Base-by-base conservation (phyloP, 1,139 yeast genomes). In the Meyerozyma guilliermondii region DNA sequence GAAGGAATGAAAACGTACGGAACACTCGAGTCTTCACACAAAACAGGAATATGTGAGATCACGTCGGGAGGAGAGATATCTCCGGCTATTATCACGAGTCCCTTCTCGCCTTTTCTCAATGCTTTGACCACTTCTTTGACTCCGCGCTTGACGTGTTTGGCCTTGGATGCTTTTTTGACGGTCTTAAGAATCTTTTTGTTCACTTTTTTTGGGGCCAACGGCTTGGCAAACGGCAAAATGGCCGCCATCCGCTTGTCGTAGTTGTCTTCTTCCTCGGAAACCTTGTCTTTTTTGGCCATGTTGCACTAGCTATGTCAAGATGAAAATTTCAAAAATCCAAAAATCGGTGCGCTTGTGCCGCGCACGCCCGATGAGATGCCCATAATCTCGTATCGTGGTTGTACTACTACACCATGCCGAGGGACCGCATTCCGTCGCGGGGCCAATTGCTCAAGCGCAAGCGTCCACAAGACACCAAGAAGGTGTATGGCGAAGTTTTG, bases 51-150 rank as follows among this genome's bases (percentile, higher is more conserved):
- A 63, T 94, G 99, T 37, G 97, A 89, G 55, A 94, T 87, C 40
- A 94, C 98, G 63, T 94, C 99, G 43, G 92, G 81, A 43, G 99
- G 99, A 41, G 95, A 89, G 52, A 94, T 92, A 63, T 94, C 99
- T 51, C 98, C 98, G 35, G 99, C 98, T 68, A 94, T 81, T 53
- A 94, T 73, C 33, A 94, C 98, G 44, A 94, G 77, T 43, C 98
- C 99, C 71, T 92, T 92, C 65, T 91, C 98, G 52, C 98, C 98
- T 71, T 92, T 92, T 74, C 98, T 82, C 53, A 94, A 78, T 31
- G 98, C 94, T 72, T 94, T 94, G 56, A 92, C 98, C 38, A 92
- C 98, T 70, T 94, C 99, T 70, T 94, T 94, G 46, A 92, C 98
- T 62, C 99, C 99, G 68, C 98, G 81, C 74, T 89, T 91, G 56